phyloP scores from a whole-genome alignment of 495 filamentous ascomycete genomes.

The Annulohypoxylon nitens region DNA sequence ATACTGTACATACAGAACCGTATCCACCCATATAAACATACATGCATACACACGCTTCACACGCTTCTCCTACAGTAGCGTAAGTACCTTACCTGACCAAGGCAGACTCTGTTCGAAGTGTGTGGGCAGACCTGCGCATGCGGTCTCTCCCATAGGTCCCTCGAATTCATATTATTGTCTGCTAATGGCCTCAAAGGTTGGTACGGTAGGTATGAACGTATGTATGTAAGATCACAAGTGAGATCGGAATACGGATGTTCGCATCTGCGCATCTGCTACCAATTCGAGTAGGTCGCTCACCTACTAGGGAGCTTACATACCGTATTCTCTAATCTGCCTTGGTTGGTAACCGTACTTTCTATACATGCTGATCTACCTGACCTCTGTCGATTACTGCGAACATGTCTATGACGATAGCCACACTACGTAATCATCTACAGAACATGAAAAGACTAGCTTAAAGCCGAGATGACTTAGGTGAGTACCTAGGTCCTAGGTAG shows the following conservation, averaged over 20 bases:
- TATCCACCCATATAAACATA: neutral
- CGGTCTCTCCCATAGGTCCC: conserved; percentile 10
- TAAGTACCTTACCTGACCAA: conserved; percentile 37
- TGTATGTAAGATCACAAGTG: conserved; percentile 44
- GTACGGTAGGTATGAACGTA: conserved; percentile 28
- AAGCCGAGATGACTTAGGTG: neutral
- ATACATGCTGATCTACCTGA: neutral
- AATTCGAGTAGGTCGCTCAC: conserved; percentile 1
- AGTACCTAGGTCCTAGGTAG: neutral
- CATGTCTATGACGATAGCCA: conserved; percentile 1
- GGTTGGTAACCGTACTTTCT: neutral
- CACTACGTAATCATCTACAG: neutral
- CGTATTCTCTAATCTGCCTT: neutral
- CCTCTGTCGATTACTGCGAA: neutral
- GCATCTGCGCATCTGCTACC: conserved; percentile 30
- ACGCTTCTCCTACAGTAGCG: conserved; percentile 7
- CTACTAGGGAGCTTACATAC: neutral
- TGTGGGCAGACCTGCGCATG: conserved; percentile 12
- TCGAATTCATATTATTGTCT: neutral
- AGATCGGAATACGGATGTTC: conserved; percentile 48
- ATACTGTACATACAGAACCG: conserved; percentile 7
- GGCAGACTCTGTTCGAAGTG: conserved; percentile 28
- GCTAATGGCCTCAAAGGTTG: neutral
- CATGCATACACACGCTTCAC: neutral
- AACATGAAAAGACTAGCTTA: conserved; percentile 2